phyloP scores from a whole-genome alignment of 352 stramenopile genomes.

The Phytophthora podocarpi region DNA sequence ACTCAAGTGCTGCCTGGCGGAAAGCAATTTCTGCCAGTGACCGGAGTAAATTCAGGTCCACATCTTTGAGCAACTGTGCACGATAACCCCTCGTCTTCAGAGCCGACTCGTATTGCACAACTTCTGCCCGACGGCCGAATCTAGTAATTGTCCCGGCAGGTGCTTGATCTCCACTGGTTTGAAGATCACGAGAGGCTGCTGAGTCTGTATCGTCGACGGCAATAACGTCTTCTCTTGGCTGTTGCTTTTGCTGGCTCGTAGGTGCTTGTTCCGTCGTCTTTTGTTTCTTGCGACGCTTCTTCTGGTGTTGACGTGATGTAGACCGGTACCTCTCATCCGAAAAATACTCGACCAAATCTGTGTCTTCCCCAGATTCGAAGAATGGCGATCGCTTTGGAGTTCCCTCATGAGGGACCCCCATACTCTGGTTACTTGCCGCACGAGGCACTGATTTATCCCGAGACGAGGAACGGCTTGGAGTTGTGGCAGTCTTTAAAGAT shows the following conservation, averaged over 20 bases:
- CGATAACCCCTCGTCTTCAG: background rate
- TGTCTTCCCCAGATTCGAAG: constrained; percentile 7
- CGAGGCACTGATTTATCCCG: background rate
- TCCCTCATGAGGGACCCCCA: background rate
- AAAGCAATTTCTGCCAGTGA: constrained; percentile 12
- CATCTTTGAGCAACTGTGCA: constrained; percentile 7
- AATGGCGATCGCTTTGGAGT: background rate
- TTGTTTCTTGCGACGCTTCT: constrained; percentile 10
- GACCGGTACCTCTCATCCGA: background rate
- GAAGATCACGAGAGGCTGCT: background rate
- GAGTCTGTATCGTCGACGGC: constrained; percentile 6
- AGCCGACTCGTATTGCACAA: constrained; percentile 6
- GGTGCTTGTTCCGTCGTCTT: background rate
- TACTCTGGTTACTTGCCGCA: background rate
- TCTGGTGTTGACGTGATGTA: background rate
- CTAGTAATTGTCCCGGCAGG: background rate
- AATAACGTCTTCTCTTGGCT: background rate
- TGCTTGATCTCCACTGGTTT: background rate
- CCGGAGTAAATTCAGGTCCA: constrained; percentile 11
- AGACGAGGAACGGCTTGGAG: background rate
- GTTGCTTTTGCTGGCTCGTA: no score
- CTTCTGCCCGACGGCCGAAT: background rate
- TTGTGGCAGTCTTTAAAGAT: background rate
- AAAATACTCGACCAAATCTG: constrained; percentile 11
- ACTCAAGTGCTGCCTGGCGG: background rate